phyloP scores from a whole-genome alignment of 441 rosid genomes.

The Rhodomyrtus psidioides region DNA sequence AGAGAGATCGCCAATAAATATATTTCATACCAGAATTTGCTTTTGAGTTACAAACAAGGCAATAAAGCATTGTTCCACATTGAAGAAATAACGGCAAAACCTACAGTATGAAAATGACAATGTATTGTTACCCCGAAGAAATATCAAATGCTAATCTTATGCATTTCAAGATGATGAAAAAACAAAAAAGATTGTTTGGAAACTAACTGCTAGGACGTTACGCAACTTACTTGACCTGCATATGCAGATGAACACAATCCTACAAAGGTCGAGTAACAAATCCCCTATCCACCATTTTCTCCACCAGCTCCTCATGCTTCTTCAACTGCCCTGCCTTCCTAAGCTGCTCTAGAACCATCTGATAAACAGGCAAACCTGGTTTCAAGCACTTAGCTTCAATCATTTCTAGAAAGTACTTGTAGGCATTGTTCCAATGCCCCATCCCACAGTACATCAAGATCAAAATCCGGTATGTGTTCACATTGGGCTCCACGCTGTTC shows the following conservation, averaged over 20 bases:
- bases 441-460: constrained; percentile 78
- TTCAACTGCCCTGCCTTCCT: constrained; percentile 68
- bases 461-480: constrained; percentile 68
- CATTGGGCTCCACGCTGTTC: constrained; percentile 67
- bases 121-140: neutral
- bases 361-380: constrained; percentile 58
- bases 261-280: constrained; percentile 48
- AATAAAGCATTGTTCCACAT: neutral
- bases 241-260: neutral
- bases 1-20: neutral
- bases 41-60: neutral
- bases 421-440: constrained; percentile 96
- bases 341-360: constrained; percentile 65
- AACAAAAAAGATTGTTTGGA: neutral
- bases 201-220: neutral
- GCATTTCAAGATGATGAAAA: neutral
- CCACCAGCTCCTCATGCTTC: constrained; percentile 89
- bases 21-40: neutral
- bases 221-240: neutral
- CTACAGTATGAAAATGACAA: neutral
- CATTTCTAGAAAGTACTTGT: constrained; percentile 72
- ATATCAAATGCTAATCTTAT: neutral
- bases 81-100: neutral
- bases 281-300: constrained; percentile 76
- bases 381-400: constrained; percentile 68